phyloP scores from a whole-genome alignment of 2,329 filamentous ascomycete species.

The Lecanicillium sp. region DNA sequence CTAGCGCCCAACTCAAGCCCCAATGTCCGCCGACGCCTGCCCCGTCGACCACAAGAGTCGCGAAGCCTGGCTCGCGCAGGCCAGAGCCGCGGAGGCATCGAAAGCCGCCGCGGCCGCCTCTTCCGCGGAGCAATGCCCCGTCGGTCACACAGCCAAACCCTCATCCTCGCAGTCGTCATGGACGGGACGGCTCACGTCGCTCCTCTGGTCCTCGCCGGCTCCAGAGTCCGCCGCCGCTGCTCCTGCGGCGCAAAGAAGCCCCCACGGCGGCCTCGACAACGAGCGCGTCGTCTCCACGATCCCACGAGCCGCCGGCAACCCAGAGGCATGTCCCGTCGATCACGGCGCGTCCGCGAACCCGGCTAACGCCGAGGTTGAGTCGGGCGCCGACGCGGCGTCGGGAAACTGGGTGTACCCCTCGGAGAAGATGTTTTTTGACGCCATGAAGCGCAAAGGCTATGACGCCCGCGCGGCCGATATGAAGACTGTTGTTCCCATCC shows the following conservation, averaged over 20 bases:
- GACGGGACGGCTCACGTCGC: conserved; percentile 36
- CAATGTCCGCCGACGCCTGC: conserved; percentile 45
- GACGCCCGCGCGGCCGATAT: conserved; percentile 68
- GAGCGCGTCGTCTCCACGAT: conserved; percentile 75
- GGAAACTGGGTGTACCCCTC: conserved; percentile 98
- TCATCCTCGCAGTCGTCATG: conserved; percentile 31
- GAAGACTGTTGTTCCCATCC: conserved; percentile 88
- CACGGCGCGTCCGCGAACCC: conserved; percentile 35
- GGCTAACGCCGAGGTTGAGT: conserved; percentile 75
- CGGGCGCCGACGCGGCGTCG: conserved; percentile 57
- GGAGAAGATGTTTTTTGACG: conserved; percentile 96
- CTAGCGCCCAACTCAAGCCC: not conserved
- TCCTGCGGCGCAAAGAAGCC: conserved; percentile 14
- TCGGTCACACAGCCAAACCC: conserved; percentile 26
- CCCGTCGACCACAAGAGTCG: conserved; percentile 89
- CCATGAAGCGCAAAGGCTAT: conserved; percentile 87
- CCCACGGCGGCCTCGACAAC: conserved; percentile 45
- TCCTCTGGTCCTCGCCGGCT: conserved; percentile 34
- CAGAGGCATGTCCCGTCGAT: conserved; percentile 33
- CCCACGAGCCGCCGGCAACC: conserved; percentile 50
- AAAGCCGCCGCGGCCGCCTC: conserved; percentile 20
- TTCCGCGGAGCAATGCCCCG: conserved; percentile 23
- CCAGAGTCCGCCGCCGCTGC: conserved; percentile 18
- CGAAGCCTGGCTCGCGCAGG: conserved; percentile 76
- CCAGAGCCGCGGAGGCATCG: conserved; percentile 44